Base-by-base conservation (phyloP, 2,329 filamentous ascomycete genomes). In the Colletotrichum salicis region DNA sequence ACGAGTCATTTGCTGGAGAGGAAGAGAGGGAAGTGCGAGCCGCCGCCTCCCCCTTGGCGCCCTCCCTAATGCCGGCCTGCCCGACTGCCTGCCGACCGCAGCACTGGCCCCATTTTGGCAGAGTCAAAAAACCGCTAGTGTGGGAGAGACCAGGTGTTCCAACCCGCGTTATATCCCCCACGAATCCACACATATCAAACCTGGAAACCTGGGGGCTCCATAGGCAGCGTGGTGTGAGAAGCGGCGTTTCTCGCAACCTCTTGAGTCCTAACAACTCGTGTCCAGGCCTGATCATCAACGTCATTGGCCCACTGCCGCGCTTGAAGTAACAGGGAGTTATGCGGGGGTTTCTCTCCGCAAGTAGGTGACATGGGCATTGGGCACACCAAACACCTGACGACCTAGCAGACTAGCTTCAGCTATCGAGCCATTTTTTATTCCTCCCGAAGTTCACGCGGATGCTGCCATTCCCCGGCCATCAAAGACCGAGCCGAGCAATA, bases 381-480 rank as follows among this genome's bases (percentile, higher is more conserved):
- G 13, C 15, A 24, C n/a, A 54, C 5, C 41, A 48, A n/a, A 27
- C 51, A 24, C 22, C 22, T 22, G 51, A 54, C 51, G 41, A n/a
- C 41, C 41, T 11, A 54, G 22, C 51, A 41, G 37, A 15, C 37
- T 41, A 7, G 37, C 37, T 19, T 41, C 15, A 41, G 37, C 37
- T 2, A 24, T 33, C 27, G 54, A 29, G 24, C 54, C 15, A 31
- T 56, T 13, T 5, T 5, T 11, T 8, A 22, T 19, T 24, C 13
- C 24, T 54, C 29, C 54, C 54, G 54, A 56, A 33, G 54, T 56
- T 56, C 54, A 56, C 24, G 54, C 54, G 54, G 54, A 56, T 56
- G 54, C 15, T 11, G 13, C 27, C 54, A 31, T 29, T 31, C 19
- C 15, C 54, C 29, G 24, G 7, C 54, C 29, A 2, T 24, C 54